Base-by-base conservation (phyloP, 768 basidiomycete species). In the Kwoniella europaea region DNA sequence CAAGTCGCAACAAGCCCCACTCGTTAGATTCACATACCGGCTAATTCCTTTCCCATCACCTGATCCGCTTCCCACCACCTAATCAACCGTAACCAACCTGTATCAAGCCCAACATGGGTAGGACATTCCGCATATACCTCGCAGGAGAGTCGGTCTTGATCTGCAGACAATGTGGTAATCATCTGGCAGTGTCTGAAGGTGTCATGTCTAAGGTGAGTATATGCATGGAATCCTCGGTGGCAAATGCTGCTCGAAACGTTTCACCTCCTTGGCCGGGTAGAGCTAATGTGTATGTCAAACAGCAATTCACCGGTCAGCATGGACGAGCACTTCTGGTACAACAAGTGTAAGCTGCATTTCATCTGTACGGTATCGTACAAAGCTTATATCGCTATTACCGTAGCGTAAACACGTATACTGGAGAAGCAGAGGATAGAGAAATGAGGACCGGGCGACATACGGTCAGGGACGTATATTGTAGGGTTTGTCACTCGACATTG, bases 361-460 rank as follows among this genome's bases (percentile, higher is more conserved):
- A n/a, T 42, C 0, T 2, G 53, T 54, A 15, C 29, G 12, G 5
- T n/a, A 35, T 2, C 1, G 9, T 27, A 29, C 29, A 24, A 43
- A 44, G 43, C 73, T 62, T 4, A 50, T 67, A 16, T 6, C 41
- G 10, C 9, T 12, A 46, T 35, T 53, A 59, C 80, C 35, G 35
- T 35, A 96, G 94, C 70, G 94, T 97, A 76, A 99, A 99, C 83
- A 88, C 98, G 73, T 86, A 90, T 72, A 91, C 93, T 83, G 94
- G 94, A 71, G 91, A 92, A 76, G 90, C 93, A 52, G 91, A 88
- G 81, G 96, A 98, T 82, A 88, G 97, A 72, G 89, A 90, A 68
- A 99, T 98, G 96, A 95, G 94, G 41, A 99, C 96, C 22, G 96
- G 96, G 22, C 89, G 92, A 77, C 97, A 99, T 85, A 92, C 91